A percentile compares a stretch with the other conserved stretches of the same genome.
These are phyloP conservation scores for Pythium grandisporangium DNA, from an alignment of 352 stramenopile species.

Conservation along the genomic window DNA sequence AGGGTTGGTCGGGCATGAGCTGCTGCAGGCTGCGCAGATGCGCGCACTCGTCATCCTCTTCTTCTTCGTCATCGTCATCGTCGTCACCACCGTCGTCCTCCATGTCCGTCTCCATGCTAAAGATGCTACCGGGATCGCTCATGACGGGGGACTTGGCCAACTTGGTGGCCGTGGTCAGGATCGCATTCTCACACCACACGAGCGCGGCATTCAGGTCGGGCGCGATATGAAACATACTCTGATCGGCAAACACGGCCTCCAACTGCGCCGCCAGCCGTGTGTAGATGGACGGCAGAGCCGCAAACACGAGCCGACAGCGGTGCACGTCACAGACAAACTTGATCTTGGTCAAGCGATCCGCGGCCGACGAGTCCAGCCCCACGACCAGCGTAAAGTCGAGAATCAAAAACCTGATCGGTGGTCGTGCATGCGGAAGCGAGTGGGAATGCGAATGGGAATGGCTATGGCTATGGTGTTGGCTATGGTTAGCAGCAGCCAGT, in stretches of 20 bases:
- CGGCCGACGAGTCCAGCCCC: conserved; percentile 83
- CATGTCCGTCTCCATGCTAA: too few species aligned
- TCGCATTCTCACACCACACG: conserved; percentile 64
- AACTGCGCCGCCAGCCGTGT: conserved; percentile 49
- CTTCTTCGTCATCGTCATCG: too few species aligned
- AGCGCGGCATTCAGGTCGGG: conserved; percentile 55
- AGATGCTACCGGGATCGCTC: conserved; percentile 9
- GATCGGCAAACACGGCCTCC: conserved; percentile 39
- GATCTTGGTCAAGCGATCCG: conserved; percentile 69
- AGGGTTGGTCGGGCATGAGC: conserved; percentile 59
- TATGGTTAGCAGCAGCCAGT: too few species aligned
- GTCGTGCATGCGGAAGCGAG: background rate
- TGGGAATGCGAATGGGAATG: background rate
- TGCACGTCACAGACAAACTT: conserved; percentile 68
- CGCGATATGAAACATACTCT: conserved; percentile 39
- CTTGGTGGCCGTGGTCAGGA: conserved; percentile 19
- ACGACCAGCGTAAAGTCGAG: conserved; percentile 91
- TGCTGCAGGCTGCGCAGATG: conserved; percentile 48
- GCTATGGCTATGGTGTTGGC: too few species aligned
- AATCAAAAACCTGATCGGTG: conserved; percentile 50
- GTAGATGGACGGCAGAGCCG: conserved; percentile 50
- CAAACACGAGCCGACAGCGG: conserved; percentile 59
- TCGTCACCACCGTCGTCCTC: too few species aligned
- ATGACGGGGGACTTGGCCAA: conserved; percentile 8
- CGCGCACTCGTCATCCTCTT: conserved; percentile 47